Conservation (phyloP, 208 protist genomes). For the Leishmania major region DNA sequence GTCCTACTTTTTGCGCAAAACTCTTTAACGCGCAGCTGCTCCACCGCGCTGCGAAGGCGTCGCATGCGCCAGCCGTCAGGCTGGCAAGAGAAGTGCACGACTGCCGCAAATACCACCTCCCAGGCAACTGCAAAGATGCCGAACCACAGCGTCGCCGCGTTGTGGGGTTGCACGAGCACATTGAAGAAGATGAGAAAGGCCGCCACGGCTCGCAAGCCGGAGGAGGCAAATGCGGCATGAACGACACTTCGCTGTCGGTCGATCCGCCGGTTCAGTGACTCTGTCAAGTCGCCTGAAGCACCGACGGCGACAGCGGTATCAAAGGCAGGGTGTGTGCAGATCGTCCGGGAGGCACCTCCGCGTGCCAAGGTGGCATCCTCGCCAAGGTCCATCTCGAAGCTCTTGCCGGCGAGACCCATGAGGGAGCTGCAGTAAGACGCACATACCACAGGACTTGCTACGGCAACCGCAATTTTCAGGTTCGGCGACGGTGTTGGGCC, state of each 20-base stretch:
- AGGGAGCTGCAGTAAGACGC: background rate
- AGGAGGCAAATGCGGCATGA: constrained; percentile 1
- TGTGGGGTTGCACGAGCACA: background rate
- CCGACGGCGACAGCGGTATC: background rate
- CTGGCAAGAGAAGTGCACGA: constrained; percentile 11
- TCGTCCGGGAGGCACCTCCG: background rate
- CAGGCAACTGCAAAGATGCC: background rate
- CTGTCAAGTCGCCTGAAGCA: background rate
- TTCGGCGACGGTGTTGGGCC: background rate
- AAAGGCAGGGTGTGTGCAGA: background rate
- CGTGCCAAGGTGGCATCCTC: too few relatives aligned
- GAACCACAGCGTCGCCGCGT: background rate
- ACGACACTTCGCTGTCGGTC: background rate
- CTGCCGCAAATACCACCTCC: background rate
- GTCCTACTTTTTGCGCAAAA: background rate
- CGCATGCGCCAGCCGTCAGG: background rate
- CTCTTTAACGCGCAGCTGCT: constrained; percentile 6
- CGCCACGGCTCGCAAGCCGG: background rate
- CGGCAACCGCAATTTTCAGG: background rate
- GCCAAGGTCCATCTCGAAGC: background rate
- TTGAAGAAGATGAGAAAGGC: background rate
- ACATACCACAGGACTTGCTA: background rate
- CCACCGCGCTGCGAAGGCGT: constrained; percentile 7
- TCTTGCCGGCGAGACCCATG: background rate
- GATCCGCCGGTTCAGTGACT: constrained; percentile 1